A percentile compares a stretch with the other conserved stretches of the same genome.
Evolutionary conservation across 129 eudicot genomes (phyloP).

Genomic region (Gnaphalium uliginosum): DNA sequence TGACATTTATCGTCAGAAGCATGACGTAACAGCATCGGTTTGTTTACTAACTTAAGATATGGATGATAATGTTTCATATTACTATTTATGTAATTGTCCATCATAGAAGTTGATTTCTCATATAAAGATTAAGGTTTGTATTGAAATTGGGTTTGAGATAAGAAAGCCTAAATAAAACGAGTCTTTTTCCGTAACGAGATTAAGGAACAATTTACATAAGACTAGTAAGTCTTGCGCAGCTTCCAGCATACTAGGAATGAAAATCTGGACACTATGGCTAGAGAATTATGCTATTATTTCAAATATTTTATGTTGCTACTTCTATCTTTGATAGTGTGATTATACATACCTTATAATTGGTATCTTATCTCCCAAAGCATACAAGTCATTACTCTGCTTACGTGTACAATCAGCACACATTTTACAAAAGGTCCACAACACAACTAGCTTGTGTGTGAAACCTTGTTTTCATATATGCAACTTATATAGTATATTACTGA

Average conservation of each 20-base stretch:
- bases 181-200: not conserved
- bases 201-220: not conserved
- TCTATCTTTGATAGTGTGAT: not conserved
- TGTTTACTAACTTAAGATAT: constrained; percentile 30
- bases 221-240: not conserved
- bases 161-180: not conserved
- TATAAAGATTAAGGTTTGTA: not conserved
- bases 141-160: not conserved
- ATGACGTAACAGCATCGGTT: constrained; percentile 81
- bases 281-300: not conserved
- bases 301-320: not conserved
- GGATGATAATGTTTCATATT: not conserved
- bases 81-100: not conserved
- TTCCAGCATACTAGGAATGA: not conserved
- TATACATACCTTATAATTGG: not conserved
- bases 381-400: not conserved
- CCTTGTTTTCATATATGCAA: not conserved
- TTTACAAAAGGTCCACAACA: not conserved
- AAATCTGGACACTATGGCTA: not conserved
- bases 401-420: not conserved
- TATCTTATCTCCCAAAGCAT: not conserved
- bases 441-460: not conserved
- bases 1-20: constrained; percentile 66
- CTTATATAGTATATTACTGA: not conserved
- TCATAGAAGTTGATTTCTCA: not conserved